Percentiles rank a stretch among this genome's conserved stretches.
phyloP scores from a whole-genome alignment of 1,139 yeast species.

The Nakaseomyces sp. region DNA sequence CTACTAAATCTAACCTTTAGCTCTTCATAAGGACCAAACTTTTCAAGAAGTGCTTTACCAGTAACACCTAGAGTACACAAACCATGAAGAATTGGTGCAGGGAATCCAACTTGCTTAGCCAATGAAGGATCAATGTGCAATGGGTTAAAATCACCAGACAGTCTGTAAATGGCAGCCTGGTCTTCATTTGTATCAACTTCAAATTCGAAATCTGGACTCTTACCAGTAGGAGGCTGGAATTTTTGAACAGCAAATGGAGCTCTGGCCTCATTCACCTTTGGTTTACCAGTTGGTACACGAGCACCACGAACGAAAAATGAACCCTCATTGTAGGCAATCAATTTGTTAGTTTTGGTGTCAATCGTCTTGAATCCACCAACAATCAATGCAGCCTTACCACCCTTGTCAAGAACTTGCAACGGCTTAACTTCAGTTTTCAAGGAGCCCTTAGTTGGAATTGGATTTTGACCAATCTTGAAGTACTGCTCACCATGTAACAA shows the following conservation, averaged over 20 bases:
- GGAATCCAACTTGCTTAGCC: constrained; percentile 84
- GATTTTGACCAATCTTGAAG: constrained; percentile 67
- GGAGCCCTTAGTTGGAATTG: constrained; percentile 65
- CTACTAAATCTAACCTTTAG: constrained; percentile 88
- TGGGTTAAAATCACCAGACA: constrained; percentile 92
- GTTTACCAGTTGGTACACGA: constrained; percentile 47
- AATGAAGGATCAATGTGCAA: constrained; percentile 88
- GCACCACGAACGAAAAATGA: constrained; percentile 84
- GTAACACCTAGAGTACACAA: constrained; percentile 80
- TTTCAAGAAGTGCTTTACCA: constrained; percentile 66
- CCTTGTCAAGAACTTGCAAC: constrained; percentile 74
- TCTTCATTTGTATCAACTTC: constrained; percentile 57
- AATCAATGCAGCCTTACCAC: constrained; percentile 77
- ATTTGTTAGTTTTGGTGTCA: constrained; percentile 62
- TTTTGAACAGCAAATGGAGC: constrained; percentile 52
- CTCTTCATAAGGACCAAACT: constrained; percentile 75
- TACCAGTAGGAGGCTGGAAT: constrained; percentile 54
- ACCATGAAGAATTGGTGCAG: constrained; percentile 86
- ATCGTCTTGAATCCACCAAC: constrained; percentile 66
- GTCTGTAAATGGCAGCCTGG: constrained; percentile 83
- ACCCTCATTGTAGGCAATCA: constrained; percentile 71
- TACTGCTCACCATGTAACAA: constrained; percentile 95
- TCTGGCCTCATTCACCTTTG: constrained; percentile 37
- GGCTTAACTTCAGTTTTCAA: constrained; percentile 58
- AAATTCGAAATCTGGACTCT: constrained; percentile 56